phyloP scores from a whole-genome alignment of 441 rosid genomes.

The Breynia disticha region DNA sequence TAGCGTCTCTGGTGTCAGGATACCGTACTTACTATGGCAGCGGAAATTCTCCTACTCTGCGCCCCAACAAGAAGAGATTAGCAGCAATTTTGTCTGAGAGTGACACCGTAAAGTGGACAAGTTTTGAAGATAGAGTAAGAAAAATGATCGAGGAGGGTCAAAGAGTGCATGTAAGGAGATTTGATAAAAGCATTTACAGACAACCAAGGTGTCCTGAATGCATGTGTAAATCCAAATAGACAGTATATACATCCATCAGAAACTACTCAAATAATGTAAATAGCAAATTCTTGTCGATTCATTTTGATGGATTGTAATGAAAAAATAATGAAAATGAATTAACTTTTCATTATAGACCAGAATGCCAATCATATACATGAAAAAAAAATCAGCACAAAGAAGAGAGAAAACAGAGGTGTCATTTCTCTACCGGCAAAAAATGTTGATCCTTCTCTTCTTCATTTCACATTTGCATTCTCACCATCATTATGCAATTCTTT shows the following conservation, averaged over 20 bases:
- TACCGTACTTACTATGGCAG: slow-evolving; percentile 71
- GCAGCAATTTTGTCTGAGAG: slow-evolving; percentile 64
- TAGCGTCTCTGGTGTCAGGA: slow-evolving; percentile 81
- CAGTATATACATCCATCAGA: too few species aligned
- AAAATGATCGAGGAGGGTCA: slow-evolving; percentile 81
- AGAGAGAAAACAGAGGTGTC: too few species aligned
- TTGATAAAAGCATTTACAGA: slow-evolving; percentile 76
- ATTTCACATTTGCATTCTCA: neutral
- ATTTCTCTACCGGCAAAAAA: too few species aligned
- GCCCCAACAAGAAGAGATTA: slow-evolving; percentile 88
- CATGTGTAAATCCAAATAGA: slow-evolving; percentile 50
- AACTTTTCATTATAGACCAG: too few species aligned
- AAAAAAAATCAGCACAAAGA: too few species aligned
- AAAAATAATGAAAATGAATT: too few species aligned
- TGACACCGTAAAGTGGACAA: slow-evolving; percentile 51
- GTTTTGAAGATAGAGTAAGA: slow-evolving; percentile 50
- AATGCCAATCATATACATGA: too few species aligned
- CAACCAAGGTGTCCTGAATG: slow-evolving; percentile 84
- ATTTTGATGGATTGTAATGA: too few species aligned
- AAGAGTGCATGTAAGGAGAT: slow-evolving; percentile 39
- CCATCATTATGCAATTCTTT: slow-evolving; percentile 8
- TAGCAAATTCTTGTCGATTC: slow-evolving; percentile 5
- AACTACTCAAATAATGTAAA: neutral
- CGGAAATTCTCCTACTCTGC: slow-evolving; percentile 58
- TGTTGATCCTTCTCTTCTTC: too few species aligned